A percentile compares a stretch with the other conserved stretches of the same genome.
Evolutionary conservation across 1,284 basidiomycete genomes (phyloP).

Genomic region (Rhizoctonia solani): DNA sequence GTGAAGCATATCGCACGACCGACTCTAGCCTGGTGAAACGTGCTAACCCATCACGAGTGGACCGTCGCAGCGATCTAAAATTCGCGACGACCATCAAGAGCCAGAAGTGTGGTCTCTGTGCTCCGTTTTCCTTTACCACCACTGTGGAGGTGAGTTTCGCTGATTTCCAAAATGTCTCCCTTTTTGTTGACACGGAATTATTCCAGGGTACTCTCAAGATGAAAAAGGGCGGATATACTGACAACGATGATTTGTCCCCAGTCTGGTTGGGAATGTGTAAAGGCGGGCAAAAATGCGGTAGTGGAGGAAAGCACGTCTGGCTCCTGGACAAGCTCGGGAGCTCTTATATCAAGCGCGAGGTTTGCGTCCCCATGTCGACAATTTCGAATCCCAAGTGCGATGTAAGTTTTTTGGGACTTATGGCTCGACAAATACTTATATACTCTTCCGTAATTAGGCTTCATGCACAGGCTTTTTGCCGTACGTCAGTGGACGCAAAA

Average conservation of each 20-base stretch:
- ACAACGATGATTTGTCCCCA: background rate
- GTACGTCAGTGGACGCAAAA: too few relatives aligned
- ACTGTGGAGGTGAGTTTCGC: background rate
- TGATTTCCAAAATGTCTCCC: background rate
- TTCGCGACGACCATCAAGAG: slow-evolving; percentile 3
- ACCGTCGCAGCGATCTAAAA: background rate
- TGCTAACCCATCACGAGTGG: background rate
- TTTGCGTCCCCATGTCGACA: background rate
- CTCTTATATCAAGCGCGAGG: background rate
- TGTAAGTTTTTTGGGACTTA: background rate
- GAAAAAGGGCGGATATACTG: background rate
- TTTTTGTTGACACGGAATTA: background rate
- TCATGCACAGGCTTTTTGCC: too few relatives aligned
- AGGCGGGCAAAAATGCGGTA: background rate
- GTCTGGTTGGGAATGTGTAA: slow-evolving; percentile 6
- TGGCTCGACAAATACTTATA: too few relatives aligned
- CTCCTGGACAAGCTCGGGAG: background rate
- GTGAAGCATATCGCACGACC: background rate
- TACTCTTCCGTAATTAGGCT: too few relatives aligned
- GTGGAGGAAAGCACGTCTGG: background rate
- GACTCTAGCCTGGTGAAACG: background rate
- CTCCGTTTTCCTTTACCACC: slow-evolving; percentile 17
- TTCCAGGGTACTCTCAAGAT: slow-evolving; percentile 1
- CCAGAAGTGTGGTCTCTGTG: slow-evolving; percentile 5
- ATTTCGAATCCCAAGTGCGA: background rate